Evolutionary conservation across 352 stramenopile genomes (phyloP).

Genomic region (Globisporangium cystogenes): DNA sequence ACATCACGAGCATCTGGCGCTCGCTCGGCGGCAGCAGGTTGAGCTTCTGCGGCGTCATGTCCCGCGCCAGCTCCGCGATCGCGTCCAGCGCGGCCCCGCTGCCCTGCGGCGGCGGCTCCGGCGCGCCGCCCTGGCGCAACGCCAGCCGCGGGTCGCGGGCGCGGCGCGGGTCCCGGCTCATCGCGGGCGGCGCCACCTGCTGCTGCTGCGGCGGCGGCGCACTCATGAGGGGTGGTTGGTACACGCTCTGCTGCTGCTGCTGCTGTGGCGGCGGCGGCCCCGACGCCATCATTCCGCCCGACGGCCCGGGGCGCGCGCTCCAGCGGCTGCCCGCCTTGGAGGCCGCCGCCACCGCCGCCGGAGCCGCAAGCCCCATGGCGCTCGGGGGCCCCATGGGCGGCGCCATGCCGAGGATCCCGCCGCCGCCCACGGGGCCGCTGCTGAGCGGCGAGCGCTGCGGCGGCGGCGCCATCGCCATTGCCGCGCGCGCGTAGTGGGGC

Average conservation of each 20-base stretch:
- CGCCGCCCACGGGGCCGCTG: constrained; percentile 1
- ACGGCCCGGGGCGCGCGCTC: constrained; percentile 55
- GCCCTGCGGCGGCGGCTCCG: constrained; percentile 3
- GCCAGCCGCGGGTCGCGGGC: constrained; percentile 52
- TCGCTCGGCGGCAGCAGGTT: constrained; percentile 75
- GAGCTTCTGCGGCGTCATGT: constrained; percentile 81
- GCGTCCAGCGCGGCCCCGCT: constrained; percentile 45
- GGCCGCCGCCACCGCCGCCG: constrained; percentile 16
- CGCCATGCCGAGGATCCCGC: constrained; percentile 14
- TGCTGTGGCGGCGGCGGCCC: not conserved
- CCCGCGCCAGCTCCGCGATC: constrained; percentile 63
- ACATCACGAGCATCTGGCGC: constrained; percentile 65
- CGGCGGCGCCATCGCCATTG: constrained; percentile 7
- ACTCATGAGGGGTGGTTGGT: constrained; percentile 20
- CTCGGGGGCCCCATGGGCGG: constrained; percentile 20
- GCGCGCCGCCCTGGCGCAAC: constrained; percentile 2
- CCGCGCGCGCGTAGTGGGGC: constrained; percentile 11
- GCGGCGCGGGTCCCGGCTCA: constrained; percentile 49
- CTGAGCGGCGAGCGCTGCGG: constrained; percentile 26
- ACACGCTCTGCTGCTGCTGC: constrained; percentile 5
- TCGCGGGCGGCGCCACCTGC: constrained; percentile 5
- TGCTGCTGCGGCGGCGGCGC: constrained; percentile 20
- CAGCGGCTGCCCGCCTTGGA: constrained; percentile 51
- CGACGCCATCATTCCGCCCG: constrained; percentile 17
- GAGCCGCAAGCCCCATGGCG: constrained; percentile 23